A percentile compares a stretch with the other conserved stretches of the same genome.
phyloP scores from a whole-genome alignment of 257 asterid species.

The Capsicum rhomboideum region DNA sequence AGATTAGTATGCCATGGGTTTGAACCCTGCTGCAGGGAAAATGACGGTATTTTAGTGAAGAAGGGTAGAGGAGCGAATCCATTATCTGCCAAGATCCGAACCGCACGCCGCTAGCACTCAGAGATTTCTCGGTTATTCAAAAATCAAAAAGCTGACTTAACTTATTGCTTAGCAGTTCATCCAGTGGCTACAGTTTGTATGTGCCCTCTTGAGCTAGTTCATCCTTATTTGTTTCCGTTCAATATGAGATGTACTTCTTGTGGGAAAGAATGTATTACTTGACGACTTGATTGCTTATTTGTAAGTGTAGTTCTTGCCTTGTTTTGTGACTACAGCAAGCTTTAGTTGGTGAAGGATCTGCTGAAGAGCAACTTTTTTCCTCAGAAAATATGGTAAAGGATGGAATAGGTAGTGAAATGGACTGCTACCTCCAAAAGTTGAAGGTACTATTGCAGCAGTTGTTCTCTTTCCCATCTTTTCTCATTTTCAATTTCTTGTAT shows the following conservation, averaged over 20 bases:
- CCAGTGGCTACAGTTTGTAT: background rate
- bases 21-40: background rate
- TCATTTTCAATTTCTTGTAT: background rate
- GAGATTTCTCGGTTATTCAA: background rate
- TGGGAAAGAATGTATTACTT: background rate
- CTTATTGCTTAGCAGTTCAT: background rate
- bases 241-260: background rate
- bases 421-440: constrained; percentile 54
- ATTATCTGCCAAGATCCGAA: background rate
- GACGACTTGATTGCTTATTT: background rate
- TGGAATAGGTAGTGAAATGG: constrained; percentile 58
- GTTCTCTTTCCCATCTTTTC: constrained; percentile 5
- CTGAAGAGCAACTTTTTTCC: constrained; percentile 79
- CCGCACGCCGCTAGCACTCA: no score
- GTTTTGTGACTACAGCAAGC: constrained; percentile 67
- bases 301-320: constrained; percentile 8
- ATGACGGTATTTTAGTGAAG: background rate
- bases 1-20: background rate
- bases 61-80: background rate
- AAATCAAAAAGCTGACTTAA: background rate
- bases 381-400: constrained; percentile 45
- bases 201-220: background rate
- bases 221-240: background rate
- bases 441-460: constrained; percentile 40
- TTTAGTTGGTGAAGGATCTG: constrained; percentile 95